These are phyloP conservation scores for Trichothecium sympodiale DNA, from an alignment of 2,329 filamentous ascomycete genomes.

Conservation along the genomic window DNA sequence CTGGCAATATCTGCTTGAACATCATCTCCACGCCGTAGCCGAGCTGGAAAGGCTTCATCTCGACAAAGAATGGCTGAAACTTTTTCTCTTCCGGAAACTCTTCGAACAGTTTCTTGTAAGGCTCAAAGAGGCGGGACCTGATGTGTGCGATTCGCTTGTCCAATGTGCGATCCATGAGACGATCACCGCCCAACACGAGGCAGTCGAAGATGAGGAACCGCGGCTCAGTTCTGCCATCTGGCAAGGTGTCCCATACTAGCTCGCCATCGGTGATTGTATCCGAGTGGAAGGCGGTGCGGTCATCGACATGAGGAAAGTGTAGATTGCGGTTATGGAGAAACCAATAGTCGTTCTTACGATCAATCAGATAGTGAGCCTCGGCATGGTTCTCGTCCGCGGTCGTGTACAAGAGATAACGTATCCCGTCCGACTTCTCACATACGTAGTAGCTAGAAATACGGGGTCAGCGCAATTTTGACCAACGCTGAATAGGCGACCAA, in stretches of 20 bases:
- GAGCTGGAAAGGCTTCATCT: slow-evolving; percentile 83
- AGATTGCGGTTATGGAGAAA: slow-evolving; percentile 58
- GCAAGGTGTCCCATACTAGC: slow-evolving; percentile 72
- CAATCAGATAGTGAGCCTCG: slow-evolving; percentile 84
- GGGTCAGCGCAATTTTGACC: not conserved
- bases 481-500: not conserved
- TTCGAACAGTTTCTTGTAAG: slow-evolving; percentile 52
- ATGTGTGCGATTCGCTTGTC: slow-evolving; percentile 88
- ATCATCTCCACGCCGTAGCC: slow-evolving; percentile 85
- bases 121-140: slow-evolving; percentile 62
- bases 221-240: slow-evolving; percentile 56
- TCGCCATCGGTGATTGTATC: slow-evolving; percentile 86
- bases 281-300: slow-evolving; percentile 59
- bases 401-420: slow-evolving; percentile 89
- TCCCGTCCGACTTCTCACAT: slow-evolving; percentile 96
- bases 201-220: slow-evolving; percentile 93
- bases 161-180: slow-evolving; percentile 66
- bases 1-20: slow-evolving; percentile 77
- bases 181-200: slow-evolving; percentile 66
- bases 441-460: slow-evolving; percentile 74
- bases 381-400: slow-evolving; percentile 48
- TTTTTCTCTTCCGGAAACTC: slow-evolving; percentile 57
- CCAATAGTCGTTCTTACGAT: slow-evolving; percentile 97
- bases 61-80: slow-evolving; percentile 68
- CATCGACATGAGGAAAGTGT: slow-evolving; percentile 66